Percentiles rank a stretch among this genome's conserved stretches.
Conservation (phyloP, 805 yeast genomes). For the Barnettozyma sp. region DNA sequence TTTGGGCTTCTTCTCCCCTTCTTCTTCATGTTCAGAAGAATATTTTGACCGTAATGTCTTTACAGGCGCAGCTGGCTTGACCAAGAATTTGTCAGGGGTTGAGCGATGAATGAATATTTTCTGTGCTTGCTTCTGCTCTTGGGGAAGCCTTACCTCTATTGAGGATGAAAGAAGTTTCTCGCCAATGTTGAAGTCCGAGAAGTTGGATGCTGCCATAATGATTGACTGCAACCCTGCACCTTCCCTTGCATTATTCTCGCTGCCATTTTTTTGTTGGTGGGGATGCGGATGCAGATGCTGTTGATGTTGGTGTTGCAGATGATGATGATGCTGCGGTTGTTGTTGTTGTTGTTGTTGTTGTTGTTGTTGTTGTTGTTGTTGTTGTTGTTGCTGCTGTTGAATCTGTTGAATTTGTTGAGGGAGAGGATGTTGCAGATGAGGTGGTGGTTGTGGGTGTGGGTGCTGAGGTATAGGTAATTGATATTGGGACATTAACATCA, state of each 20-base stretch:
- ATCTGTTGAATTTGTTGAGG: constrained; percentile 1
- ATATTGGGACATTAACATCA: too few relatives aligned
- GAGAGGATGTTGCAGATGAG: background rate
- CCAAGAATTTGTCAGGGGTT: background rate
- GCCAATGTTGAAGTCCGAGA: background rate
- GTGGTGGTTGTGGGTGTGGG: constrained; percentile 1
- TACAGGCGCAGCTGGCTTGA: background rate
- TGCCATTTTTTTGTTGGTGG: too few relatives aligned
- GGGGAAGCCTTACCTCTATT: too few relatives aligned
- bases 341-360: background rate
- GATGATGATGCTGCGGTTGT: background rate
- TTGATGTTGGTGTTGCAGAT: background rate
- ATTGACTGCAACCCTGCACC: constrained; percentile 1
- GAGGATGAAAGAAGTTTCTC: background rate
- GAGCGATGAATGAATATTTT: background rate
- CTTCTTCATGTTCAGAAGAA: too few relatives aligned
- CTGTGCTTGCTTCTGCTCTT: background rate
- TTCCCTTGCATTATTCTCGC: too few relatives aligned
- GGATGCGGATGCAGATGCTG: too few relatives aligned
- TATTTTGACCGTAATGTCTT: too few relatives aligned
- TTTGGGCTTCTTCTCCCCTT: background rate
- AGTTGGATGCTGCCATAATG: background rate
- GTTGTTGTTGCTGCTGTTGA: constrained; percentile 1
- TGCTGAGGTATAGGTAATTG: background rate
- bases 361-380: background rate